Evolutionary conservation across 164 flowering plant species (phyloP), one percentile per base, ranked within the genome.

Genomic region (grape (Vitis vinifera)): DNA sequence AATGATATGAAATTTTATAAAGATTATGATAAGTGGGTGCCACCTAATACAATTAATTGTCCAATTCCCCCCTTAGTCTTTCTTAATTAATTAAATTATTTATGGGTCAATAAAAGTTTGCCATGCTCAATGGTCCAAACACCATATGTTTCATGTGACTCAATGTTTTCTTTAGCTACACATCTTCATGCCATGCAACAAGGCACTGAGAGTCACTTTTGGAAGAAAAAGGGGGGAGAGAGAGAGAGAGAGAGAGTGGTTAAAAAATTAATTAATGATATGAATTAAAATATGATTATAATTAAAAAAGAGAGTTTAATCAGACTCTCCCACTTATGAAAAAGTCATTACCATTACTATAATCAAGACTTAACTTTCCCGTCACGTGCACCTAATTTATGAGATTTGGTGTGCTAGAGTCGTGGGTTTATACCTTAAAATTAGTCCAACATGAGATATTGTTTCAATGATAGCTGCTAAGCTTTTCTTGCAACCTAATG

Each of bases 351-450:
- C 23, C 58, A 65, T 65, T 65, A 65, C 17, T 53, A 65, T 55
- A 60, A 68, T 64, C 62, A 51, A 27, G 66, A 53, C 62, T 31
- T 53, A 48, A 60, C 69, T 74, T 68, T 64, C 60, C 60, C 53
- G 59, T 68, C 77, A 68, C 77, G 77, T 74, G 77, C 68, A 51
- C 4, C 50, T 49, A 50, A 30, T 66, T 51, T 60, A 48, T 30
- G 17, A 37, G 65, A 62, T 62, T 62, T 62, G 65, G 48, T 62
- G 51, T 62, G 15, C 52, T 37, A 44, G 16, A 47, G 65, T 44
- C 65, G 14, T 62, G 51, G 51, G 51, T 51, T 37, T 30, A 30
- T 59, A 53, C 47, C 8, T 10, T 2, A 27, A 59, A 16, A 27
- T 23, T 23, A 23, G 2, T 23, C 27, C 27, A 23, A 1, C 27